Conservation (phyloP, 306 rosid species). For the Castanea mollissima region DNA sequence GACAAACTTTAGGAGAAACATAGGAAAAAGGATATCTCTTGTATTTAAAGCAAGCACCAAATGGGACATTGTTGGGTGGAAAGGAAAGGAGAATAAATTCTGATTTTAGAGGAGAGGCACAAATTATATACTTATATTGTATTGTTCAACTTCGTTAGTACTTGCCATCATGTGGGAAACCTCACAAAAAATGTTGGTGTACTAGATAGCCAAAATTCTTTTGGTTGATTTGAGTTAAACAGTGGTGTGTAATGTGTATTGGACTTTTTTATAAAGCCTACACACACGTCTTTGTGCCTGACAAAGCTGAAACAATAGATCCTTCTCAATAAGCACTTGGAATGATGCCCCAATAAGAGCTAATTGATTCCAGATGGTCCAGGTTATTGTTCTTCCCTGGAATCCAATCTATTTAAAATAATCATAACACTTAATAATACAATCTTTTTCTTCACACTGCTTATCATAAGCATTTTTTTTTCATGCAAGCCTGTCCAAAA, state of each 20-base stretch:
- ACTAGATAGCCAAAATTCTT: neutral
- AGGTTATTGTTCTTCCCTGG: neutral
- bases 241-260: neutral
- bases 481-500: neutral
- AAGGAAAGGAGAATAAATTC: conserved; percentile 34
- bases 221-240: conserved; percentile 5
- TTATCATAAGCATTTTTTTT: neutral
- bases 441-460: neutral
- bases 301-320: neutral
- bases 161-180: conserved; percentile 6
- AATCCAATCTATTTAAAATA: neutral
- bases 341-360: conserved; percentile 1
- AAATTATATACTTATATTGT: neutral
- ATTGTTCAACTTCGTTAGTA: conserved; percentile 10
- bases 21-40: conserved; percentile 24
- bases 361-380: neutral
- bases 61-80: conserved; percentile 12
- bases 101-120: conserved; percentile 10
- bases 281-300: conserved; percentile 2
- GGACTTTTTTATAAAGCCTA: conserved; percentile 16
- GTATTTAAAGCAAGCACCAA: conserved; percentile 25
- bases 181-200: neutral
- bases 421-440: neutral
- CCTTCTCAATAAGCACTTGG: conserved; percentile 1
- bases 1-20: neutral